phyloP scores from a whole-genome alignment of 495 filamentous ascomycete species.

The Neurospora sp. region DNA sequence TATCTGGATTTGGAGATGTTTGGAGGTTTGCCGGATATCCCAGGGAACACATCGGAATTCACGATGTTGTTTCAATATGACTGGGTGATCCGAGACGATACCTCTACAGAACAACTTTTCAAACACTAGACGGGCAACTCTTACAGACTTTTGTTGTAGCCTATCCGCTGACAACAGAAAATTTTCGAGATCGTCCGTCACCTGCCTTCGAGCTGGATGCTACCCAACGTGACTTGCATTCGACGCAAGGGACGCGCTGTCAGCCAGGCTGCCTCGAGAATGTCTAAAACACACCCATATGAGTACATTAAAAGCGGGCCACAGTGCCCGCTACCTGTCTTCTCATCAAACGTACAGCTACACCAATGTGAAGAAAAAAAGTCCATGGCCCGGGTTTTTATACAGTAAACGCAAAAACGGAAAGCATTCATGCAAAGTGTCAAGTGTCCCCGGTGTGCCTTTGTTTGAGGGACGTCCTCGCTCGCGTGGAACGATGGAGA shows the following conservation, averaged over 20 bases:
- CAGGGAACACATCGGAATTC: background rate
- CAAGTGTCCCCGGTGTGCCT: background rate
- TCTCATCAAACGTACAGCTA: background rate
- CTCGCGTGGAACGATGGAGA: background rate
- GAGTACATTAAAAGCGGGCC: background rate
- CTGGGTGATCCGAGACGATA: background rate
- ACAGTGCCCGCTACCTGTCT: background rate
- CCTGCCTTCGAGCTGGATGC: background rate
- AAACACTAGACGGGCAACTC: background rate
- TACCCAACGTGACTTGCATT: background rate
- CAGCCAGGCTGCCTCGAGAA: background rate
- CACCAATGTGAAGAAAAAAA: background rate
- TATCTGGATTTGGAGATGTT: background rate
- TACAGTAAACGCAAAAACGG: background rate
- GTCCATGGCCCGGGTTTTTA: background rate
- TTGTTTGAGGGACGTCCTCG: background rate
- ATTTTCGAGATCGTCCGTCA: background rate
- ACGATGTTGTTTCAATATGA: background rate
- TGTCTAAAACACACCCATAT: background rate
- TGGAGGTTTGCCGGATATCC: background rate
- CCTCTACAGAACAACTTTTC: background rate
- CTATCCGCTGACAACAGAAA: background rate
- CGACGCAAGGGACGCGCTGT: background rate
- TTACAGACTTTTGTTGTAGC: background rate
- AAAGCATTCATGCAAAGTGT: background rate